Evolutionary conservation across 257 asterid genomes (phyloP).

Genomic region (Solanum lycopersicoides): DNA sequence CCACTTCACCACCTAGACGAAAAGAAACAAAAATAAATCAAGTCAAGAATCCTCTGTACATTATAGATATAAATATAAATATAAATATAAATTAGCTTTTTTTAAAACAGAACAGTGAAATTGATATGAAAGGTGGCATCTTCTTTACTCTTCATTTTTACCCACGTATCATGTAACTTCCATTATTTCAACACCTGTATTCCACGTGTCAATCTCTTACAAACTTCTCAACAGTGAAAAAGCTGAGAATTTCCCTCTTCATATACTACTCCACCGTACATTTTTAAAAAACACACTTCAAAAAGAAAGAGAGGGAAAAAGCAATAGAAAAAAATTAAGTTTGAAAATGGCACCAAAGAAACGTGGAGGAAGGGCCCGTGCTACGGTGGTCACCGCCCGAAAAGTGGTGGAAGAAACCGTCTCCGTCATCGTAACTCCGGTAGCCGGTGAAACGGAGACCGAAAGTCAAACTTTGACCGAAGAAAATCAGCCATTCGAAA

Average conservation of each 20-base stretch:
- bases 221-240: constrained; percentile 1
- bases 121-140: neutral
- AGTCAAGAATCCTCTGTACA: neutral
- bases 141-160: neutral
- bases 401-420: constrained; percentile 62
- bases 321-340: neutral
- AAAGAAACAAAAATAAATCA: neutral
- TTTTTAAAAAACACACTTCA: no score
- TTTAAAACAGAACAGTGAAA: neutral
- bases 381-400: constrained; percentile 40
- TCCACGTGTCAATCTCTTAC: constrained; percentile 22
- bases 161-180: constrained; percentile 33
- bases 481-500: constrained; percentile 3
- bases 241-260: neutral
- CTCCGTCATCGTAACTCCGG: constrained; percentile 11
- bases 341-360: constrained; percentile 53
- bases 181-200: constrained; percentile 23
- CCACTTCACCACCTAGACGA: no score
- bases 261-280: neutral
- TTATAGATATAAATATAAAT: no score
- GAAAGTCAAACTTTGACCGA: neutral
- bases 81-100: neutral
- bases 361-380: constrained; percentile 17
- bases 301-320: neutral
- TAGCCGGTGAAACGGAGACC: neutral